Evolutionary conservation across 73 alveolate genomes (phyloP), one percentile per base, ranked within the genome.

Genomic region (Tetrahymena elliotti): DNA sequence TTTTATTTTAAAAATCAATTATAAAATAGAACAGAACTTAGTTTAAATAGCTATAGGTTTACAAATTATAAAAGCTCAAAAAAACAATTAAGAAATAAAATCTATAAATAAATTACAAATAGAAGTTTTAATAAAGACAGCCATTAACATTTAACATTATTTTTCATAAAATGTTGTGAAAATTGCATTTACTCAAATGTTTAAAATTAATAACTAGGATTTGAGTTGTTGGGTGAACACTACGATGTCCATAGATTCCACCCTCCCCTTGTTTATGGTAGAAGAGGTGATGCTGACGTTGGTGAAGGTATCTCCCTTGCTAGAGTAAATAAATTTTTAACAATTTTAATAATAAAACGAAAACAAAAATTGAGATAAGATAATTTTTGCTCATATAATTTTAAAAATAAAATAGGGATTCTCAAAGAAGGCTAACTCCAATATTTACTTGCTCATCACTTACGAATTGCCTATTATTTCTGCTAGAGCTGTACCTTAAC

Each of bases 251-350:
- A 98, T 94, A 97, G 99, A 96, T 98, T 97, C 98, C 99, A 98
- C 94, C 99, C 99, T 33, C 99, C 99, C 37, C 99, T 98, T 52
- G 93, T 98, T 93, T 98, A 98, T 94, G 99, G 99, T 83, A 97
- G 99, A 98, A 96, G 99, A 96, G 99, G 99, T n/a, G 99, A 99
- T 39, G 99, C 99, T 24, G 99, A 98, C 68, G 99, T 98, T 35
- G 99, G 99, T 38, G 99, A 98, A 97, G 99, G 99, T 10, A 98
- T 98, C 88, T 97, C 99, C 93, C 95, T 98, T 52, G 97, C 99
- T 97, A 95, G 98, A 98, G 97, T 94, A 94, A 47, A 34, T 18
- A 20, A 20, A 7, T 88, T 18, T 41, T 84, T 33, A 4, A 47
- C 47, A 52, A 39, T 39, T 88, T 88, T 27, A 35, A 13, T 84